phyloP scores from a whole-genome alignment of 305 asterid species.

The Rubia peregrina region DNA sequence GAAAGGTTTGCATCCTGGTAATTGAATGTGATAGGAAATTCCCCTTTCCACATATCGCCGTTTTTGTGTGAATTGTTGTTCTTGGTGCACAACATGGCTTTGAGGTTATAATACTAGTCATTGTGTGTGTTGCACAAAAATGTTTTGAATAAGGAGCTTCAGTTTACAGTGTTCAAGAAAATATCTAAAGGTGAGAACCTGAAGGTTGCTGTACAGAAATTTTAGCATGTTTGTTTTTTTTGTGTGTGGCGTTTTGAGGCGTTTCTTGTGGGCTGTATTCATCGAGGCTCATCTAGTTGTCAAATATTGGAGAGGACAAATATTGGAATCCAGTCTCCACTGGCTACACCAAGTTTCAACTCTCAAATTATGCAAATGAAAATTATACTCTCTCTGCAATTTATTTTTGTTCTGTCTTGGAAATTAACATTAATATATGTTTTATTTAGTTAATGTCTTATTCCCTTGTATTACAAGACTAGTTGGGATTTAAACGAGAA shows the following conservation, averaged over 20 bases:
- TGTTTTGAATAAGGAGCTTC: background rate
- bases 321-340: background rate
- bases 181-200: slow-evolving; percentile 18
- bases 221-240: background rate
- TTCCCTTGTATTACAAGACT: background rate
- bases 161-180: background rate
- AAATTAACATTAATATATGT: no score
- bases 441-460: background rate
- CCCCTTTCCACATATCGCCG: slow-evolving; percentile 10
- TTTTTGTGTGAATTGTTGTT: slow-evolving; percentile 16
- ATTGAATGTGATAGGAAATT: slow-evolving; percentile 15
- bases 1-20: slow-evolving; percentile 20
- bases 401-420: no score
- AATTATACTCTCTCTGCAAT: background rate
- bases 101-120: slow-evolving; percentile 30
- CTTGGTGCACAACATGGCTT: slow-evolving; percentile 26
- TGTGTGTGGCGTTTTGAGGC: background rate
- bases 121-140: slow-evolving; percentile 11
- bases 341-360: background rate
- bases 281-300: slow-evolving; percentile 16
- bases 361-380: background rate
- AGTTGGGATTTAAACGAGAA: no score
- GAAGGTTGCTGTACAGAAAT: background rate
- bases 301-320: slow-evolving; percentile 1
- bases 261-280: slow-evolving; percentile 17